These are phyloP conservation scores for Carallia brachiata DNA, from an alignment of 345 rosid genomes.

Conservation along the genomic window DNA sequence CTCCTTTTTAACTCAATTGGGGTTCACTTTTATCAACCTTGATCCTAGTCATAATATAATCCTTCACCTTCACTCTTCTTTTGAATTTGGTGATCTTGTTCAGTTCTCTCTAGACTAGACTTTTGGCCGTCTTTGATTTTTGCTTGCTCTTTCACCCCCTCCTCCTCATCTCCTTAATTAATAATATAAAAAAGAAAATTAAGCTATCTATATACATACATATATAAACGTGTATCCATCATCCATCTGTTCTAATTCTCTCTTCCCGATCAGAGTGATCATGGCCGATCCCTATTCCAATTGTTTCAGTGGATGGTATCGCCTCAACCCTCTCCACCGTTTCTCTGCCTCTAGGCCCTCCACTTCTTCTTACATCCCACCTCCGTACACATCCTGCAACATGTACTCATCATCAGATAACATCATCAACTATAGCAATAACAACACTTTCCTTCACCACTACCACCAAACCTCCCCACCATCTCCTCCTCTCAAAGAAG, in stretches of 20 bases:
- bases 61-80: slow-evolving; percentile 13
- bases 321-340: slow-evolving; percentile 36
- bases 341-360: slow-evolving; percentile 40
- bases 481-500: slow-evolving; percentile 81
- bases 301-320: slow-evolving; percentile 51
- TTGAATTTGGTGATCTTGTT: slow-evolving; percentile 28
- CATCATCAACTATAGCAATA: slow-evolving; percentile 17
- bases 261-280: slow-evolving; percentile 25
- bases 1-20: slow-evolving; percentile 39
- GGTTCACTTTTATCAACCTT: slow-evolving; percentile 25
- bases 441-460: slow-evolving; percentile 20
- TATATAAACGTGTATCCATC: not conserved
- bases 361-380: slow-evolving; percentile 16
- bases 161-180: slow-evolving; percentile 12
- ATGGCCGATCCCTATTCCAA: slow-evolving; percentile 67
- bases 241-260: slow-evolving; percentile 22
- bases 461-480: slow-evolving; percentile 34
- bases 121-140: slow-evolving; percentile 20
- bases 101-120: slow-evolving; percentile 16
- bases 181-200: no score
- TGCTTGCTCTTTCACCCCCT: slow-evolving; percentile 17
- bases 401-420: slow-evolving; percentile 18
- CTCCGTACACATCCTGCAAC: slow-evolving; percentile 31
- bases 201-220: no score
- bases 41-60: slow-evolving; percentile 1